A percentile compares a stretch with the other conserved stretches of the same genome.
These are phyloP conservation scores for Geotrichum histeridarum DNA, from an alignment of 1,139 yeast genomes.

Conservation along the genomic window DNA sequence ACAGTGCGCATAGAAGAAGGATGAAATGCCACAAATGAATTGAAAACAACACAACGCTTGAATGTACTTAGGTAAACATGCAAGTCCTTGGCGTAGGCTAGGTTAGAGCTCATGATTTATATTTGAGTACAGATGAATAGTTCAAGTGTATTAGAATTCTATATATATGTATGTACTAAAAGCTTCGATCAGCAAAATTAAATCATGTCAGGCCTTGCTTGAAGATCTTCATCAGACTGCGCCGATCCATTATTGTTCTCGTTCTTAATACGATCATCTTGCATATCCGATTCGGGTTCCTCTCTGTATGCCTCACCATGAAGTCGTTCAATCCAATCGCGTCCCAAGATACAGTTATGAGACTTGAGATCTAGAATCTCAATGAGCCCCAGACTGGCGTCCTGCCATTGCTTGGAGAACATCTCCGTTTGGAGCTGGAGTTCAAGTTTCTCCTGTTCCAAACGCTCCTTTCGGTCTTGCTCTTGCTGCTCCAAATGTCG, in stretches of 20 bases:
- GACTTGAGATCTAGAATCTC: constrained; percentile 10
- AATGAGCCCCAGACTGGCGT: not conserved
- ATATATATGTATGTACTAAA: too few species aligned
- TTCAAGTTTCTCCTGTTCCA: not conserved
- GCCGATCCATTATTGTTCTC: not conserved
- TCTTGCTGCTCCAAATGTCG: too few species aligned
- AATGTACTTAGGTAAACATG: too few species aligned
- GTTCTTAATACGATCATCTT: not conserved
- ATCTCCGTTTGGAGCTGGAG: not conserved
- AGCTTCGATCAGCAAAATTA: too few species aligned
- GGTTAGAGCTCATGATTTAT: too few species aligned
- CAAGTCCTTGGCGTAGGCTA: too few species aligned
- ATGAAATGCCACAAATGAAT: too few species aligned
- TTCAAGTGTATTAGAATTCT: too few species aligned
- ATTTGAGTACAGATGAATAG: too few species aligned
- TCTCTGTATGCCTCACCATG: not conserved
- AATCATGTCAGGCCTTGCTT: not conserved
- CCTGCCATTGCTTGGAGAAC: not conserved
- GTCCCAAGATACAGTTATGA: constrained; percentile 15
- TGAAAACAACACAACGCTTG: too few species aligned
- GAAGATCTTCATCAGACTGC: not conserved
- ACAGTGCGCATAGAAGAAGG: not conserved
- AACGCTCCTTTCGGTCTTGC: too few species aligned
- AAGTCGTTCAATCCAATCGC: constrained; percentile 16
- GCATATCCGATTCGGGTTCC: not conserved